Conservation (phyloP, 179 eudicot species). For the Spinacia oleracea region DNA sequence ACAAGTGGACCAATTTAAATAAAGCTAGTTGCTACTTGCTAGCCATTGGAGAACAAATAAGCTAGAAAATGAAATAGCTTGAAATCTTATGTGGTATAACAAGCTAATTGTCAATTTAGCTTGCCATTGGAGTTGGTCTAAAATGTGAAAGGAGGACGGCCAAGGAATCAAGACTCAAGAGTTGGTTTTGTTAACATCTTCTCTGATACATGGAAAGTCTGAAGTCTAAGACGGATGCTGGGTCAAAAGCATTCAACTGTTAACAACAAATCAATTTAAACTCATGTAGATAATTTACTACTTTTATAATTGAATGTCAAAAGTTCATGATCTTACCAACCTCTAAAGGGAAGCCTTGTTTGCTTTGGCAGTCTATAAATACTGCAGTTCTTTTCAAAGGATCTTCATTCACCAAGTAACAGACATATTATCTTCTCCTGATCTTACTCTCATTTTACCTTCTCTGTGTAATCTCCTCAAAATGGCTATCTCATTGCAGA, state of each 20-base stretch:
- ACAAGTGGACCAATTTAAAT: too few relatives aligned
- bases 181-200: conserved; percentile 3
- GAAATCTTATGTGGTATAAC: too few relatives aligned
- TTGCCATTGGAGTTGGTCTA: too few relatives aligned
- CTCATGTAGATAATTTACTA: background rate
- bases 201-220: conserved; percentile 11
- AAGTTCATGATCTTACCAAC: conserved; percentile 21
- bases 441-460: conserved; percentile 13
- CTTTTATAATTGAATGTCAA: conserved; percentile 19
- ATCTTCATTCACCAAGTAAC: conserved; percentile 29
- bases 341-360: conserved; percentile 2
- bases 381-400: conserved; percentile 11
- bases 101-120: too few relatives aligned
- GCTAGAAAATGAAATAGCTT: too few relatives aligned
- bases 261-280: background rate
- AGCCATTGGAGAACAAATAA: too few relatives aligned
- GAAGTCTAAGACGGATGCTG: conserved; percentile 36
- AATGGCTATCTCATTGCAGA: conserved; percentile 35
- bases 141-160: conserved; percentile 16
- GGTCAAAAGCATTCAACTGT: conserved; percentile 9
- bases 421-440: conserved; percentile 15
- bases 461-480: conserved; percentile 1
- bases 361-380: conserved; percentile 38
- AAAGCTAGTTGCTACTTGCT: too few relatives aligned
- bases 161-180: conserved; percentile 13